Conservation (phyloP, 306 rosid species). For the Fragaria ananassa region DNA sequence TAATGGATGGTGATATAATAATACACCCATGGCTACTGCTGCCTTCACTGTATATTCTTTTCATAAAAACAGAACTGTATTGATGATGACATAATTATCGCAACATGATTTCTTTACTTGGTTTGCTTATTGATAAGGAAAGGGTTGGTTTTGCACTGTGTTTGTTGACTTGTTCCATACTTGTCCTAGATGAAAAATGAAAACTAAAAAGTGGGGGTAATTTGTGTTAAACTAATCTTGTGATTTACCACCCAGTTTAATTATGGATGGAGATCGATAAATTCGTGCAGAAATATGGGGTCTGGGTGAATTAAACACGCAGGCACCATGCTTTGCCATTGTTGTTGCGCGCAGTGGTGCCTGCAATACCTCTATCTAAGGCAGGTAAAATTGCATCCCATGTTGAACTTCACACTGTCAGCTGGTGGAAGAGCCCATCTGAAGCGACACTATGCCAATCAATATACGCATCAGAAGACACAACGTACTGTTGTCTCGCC, state of each 20-base stretch:
- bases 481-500: too few species aligned
- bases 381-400: background rate
- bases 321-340: too few species aligned
- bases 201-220: background rate
- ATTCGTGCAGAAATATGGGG: background rate
- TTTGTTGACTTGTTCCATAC: background rate
- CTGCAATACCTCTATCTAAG: too few species aligned
- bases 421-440: background rate
- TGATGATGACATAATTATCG: background rate
- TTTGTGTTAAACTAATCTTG: too few species aligned
- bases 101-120: background rate
- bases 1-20: constrained; percentile 10
- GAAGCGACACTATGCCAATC: too few species aligned
- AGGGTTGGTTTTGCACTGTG: background rate
- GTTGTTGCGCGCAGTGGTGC: too few species aligned
- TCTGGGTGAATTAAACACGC: too few species aligned
- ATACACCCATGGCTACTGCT: constrained; percentile 15
- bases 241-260: too few species aligned
- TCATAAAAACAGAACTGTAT: background rate
- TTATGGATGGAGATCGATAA: too few species aligned
- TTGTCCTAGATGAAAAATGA: background rate
- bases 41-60: constrained; percentile 15
- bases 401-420: background rate
- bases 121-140: background rate
- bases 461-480: too few species aligned